Evolutionary conservation across 805 yeast genomes (phyloP), one percentile per base, ranked within the genome.

Genomic region (Wickerhamomyces mucosus): DNA sequence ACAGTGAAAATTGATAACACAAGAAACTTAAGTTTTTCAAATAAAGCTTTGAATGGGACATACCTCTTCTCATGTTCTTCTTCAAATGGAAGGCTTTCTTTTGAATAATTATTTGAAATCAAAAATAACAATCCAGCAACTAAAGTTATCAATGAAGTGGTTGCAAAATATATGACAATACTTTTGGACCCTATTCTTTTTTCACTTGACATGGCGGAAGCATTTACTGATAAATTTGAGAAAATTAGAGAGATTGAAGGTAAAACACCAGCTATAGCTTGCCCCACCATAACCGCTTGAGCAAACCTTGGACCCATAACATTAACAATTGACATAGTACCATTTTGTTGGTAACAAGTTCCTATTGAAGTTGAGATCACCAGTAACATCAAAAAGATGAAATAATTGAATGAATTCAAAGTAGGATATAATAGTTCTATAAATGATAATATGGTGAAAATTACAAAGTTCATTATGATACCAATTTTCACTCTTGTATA

Each of bases 261-360:
- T 21, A 89, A 59, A 0, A 92, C 95, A 3, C 98, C 98, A 0
- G 96, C 85, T 13, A 89, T 61, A 0, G 95, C 95, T 54, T 89
- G 95, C 2, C 98, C 98, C 4, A 88, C 88, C 80, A 92, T 83
- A 2, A 80, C 80, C 0, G 82, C 94, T 48, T 92, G 95, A 9
- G 94, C 88, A 50, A 72, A 82, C 11, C 75, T 67, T 1, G 84
- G 67, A 4, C 92, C 88, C 49, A 75, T 63, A 1, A 79, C 73
- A 45, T 83, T 82, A 3, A 79, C 92, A 25, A 84, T 65, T 5
- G 97, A 95, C 75, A 88, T 75, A 7, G 82, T 67, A 10, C 96
- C 96, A 47, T 84, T 89, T 48, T 89, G 98, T 2, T 92, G 78
- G 40, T 78, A 58, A 21, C 94, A 78, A 2, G 92, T 75, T 12